These are phyloP conservation scores for Nannizziopsis barbatae DNA, from an alignment of 2,329 filamentous ascomycete species.

Conservation along the genomic window DNA sequence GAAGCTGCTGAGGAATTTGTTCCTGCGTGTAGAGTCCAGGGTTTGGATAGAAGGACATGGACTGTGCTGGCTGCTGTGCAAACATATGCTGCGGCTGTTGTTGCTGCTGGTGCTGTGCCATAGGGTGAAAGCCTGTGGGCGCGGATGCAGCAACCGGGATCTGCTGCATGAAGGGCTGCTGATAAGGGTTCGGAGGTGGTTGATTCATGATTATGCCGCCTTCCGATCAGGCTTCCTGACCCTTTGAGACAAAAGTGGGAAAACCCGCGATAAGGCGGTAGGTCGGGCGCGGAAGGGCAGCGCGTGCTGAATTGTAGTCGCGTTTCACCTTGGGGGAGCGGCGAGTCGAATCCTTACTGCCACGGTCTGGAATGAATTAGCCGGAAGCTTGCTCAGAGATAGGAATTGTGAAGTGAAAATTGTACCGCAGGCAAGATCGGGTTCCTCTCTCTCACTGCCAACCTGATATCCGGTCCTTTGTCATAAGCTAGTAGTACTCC, in stretches of 20 bases:
- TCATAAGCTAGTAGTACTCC: too few relatives aligned
- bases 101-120: slow-evolving; percentile 9
- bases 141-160: slow-evolving; percentile 8
- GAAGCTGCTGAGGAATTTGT: slow-evolving; percentile 10
- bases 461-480: too few relatives aligned
- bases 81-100: slow-evolving; percentile 7
- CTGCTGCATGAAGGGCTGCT: slow-evolving; percentile 16
- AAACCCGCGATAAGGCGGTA: not conserved
- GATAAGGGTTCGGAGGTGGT: slow-evolving; percentile 16
- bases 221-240: not conserved
- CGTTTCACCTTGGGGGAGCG: too few relatives aligned
- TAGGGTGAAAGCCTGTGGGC: slow-evolving; percentile 10
- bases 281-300: too few relatives aligned
- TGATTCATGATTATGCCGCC: slow-evolving; percentile 12
- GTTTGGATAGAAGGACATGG: slow-evolving; percentile 11
- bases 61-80: slow-evolving; percentile 10
- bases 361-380: too few relatives aligned
- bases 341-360: too few relatives aligned
- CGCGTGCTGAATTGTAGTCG: too few relatives aligned
- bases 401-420: too few relatives aligned
- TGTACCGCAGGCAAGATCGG: too few relatives aligned
- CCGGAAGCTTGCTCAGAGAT: too few relatives aligned
- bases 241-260: not conserved
- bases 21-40: slow-evolving; percentile 11
- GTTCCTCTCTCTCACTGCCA: too few relatives aligned